These are phyloP conservation scores for Choiromyces venosus DNA, from an alignment of 495 filamentous ascomycete genomes.

Conservation along the genomic window DNA sequence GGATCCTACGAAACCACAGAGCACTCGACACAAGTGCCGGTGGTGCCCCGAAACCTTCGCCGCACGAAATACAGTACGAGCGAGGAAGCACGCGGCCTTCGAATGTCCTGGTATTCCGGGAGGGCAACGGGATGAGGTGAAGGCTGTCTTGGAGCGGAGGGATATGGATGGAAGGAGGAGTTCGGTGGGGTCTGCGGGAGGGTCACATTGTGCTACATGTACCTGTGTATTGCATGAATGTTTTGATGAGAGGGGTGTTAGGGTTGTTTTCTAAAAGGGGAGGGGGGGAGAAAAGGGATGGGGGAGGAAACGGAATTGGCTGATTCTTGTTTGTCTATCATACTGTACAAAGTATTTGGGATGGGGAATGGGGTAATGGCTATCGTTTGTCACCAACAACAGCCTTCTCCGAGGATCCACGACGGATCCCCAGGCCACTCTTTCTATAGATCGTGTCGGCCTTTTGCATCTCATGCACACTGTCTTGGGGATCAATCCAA, in stretches of 20 bases:
- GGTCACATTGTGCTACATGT: constrained; percentile 1
- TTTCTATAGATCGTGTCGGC: constrained; percentile 43
- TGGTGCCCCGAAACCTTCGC: neutral
- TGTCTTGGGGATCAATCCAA: constrained; percentile 41
- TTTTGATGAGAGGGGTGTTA: neutral
- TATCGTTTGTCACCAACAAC: neutral
- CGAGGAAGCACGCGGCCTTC: neutral
- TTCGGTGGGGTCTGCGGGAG: neutral
- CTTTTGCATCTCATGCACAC: constrained; percentile 39
- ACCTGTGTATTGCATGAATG: neutral
- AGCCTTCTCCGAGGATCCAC: constrained; percentile 3
- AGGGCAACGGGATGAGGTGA: neutral
- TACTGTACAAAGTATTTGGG: neutral
- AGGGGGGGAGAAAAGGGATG: too few relatives aligned
- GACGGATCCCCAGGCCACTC: constrained; percentile 27
- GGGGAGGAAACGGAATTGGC: neutral
- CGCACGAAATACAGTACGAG: neutral
- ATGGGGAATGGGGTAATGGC: neutral
- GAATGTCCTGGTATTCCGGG: neutral
- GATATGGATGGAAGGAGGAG: constrained; percentile 1
- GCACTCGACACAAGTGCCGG: neutral
- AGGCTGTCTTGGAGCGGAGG: neutral
- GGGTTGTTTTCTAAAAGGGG: neutral
- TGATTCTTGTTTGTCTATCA: neutral
- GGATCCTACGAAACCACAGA: neutral